phyloP scores from a whole-genome alignment of 129 eudicot genomes.

The Pseudognaphalium luteoalbum region DNA sequence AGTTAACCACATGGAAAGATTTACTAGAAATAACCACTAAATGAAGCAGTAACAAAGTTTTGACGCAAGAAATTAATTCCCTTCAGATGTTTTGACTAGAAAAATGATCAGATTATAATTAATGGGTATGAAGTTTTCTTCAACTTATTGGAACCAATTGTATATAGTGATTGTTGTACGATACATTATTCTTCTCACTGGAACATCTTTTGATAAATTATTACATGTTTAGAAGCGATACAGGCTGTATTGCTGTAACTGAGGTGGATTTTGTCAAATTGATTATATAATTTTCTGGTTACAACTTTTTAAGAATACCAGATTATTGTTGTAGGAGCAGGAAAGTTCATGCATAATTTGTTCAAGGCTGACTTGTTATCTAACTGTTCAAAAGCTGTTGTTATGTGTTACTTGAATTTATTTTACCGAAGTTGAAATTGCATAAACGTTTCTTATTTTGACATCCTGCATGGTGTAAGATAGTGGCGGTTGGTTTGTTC shows the following conservation, averaged over 20 bases:
- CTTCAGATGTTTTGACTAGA: neutral
- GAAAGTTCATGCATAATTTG: neutral
- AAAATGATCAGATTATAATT: neutral
- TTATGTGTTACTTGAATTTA: neutral
- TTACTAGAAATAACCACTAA: constrained; percentile 51
- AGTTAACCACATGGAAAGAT: constrained; percentile 60
- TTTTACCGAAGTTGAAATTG: neutral
- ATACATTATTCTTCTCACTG: constrained; percentile 8
- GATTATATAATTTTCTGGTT: neutral
- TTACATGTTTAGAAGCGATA: neutral
- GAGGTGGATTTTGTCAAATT: constrained; percentile 3
- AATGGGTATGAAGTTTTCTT: constrained; percentile 13
- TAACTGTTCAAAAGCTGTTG: neutral
- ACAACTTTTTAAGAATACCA: neutral
- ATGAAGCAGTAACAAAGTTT: constrained; percentile 32
- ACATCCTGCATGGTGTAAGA: too few relatives aligned
- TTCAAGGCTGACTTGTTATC: neutral
- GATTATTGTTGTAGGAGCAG: neutral
- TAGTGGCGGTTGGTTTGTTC: too few relatives aligned
- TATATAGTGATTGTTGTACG: constrained; percentile 18
- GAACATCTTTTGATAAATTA: neutral
- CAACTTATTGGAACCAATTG: neutral
- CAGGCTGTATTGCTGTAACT: neutral
- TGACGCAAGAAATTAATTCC: neutral
- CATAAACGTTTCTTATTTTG: too few relatives aligned